Percentiles rank a stretch among this genome's conserved stretches.
These are phyloP conservation scores for Neofusicoccum laricinum DNA, from an alignment of 2,329 filamentous ascomycete species.

Conservation along the genomic window DNA sequence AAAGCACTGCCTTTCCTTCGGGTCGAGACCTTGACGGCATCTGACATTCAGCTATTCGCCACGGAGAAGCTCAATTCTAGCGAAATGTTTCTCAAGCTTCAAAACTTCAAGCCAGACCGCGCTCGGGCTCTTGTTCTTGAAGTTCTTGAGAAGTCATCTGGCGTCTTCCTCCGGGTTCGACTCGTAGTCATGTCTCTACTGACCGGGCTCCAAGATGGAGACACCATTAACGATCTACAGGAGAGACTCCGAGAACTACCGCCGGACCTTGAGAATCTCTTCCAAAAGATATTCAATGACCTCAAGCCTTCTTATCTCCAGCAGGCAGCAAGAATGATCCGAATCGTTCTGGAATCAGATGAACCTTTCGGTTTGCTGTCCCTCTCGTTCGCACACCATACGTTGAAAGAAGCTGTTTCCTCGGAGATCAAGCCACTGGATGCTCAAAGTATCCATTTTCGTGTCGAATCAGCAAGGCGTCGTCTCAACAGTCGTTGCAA, in stretches of 20 bases:
- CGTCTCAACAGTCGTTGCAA: constrained; percentile 18
- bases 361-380: constrained; percentile 6
- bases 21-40: constrained; percentile 1
- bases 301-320: not conserved
- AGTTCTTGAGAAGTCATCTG: constrained; percentile 18
- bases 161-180: constrained; percentile 23
- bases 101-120: not conserved
- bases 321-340: constrained; percentile 19
- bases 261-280: constrained; percentile 18
- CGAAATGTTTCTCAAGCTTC: not conserved
- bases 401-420: not conserved
- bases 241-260: constrained; percentile 17
- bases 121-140: not conserved
- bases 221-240: constrained; percentile 17
- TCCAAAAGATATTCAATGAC: constrained; percentile 14
- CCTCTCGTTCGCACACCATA: constrained; percentile 17
- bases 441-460: not conserved
- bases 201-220: constrained; percentile 17
- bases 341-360: not conserved
- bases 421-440: not conserved
- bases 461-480: not conserved
- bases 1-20: not conserved
- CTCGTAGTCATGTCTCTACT: constrained; percentile 20
- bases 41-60: constrained; percentile 1
- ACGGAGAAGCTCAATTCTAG: not conserved